Evolutionary conservation across 352 stramenopile genomes (phyloP), one percentile per base, ranked within the genome.

Genomic region (Phytophthora chlamydospora): DNA sequence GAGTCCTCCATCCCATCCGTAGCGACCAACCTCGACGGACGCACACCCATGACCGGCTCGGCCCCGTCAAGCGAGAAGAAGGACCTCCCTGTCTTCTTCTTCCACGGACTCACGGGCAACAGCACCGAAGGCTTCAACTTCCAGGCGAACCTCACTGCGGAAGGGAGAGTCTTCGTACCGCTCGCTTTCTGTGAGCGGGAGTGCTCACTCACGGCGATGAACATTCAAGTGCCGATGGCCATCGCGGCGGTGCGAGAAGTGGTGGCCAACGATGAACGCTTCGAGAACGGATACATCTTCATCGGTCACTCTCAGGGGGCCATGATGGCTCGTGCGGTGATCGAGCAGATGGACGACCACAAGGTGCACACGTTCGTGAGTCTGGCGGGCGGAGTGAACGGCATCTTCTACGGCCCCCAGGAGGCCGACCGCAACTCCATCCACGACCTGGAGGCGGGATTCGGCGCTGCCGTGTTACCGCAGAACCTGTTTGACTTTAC

Each of bases 311-410:
- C 76, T 3, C 73, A 85, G 45, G 80, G 80, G 31, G 75, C 49
- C 0, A 46, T 75, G 16, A 62, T 87, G 24, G 71, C 76, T 36
- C 66, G 75, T 2, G 65, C 55, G 0, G 77, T 89, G 27, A 66
- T 83, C 14, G 75, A 89, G 58, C 45, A 81, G 34, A 84, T 82
- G 80, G 73, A 89, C 32, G 73, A 84, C 50, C 76, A 89, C 66
- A 76, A 78, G 0, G 71, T 73, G 2, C 56, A 85, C 35, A 71
- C 58, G 4, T 73, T 83, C 43, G 64, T 89, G 43, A 81, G 62
- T 24, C 34, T 89, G 6, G 75, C 77, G 0, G 75, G 70, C 2
- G 56, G 40, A 0, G 49, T 70, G 10, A 88, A 89, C 50, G 80
- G 80, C 29, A 29, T 70, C 19, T 89, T 87, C 47, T 75, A 80